Base-by-base conservation (phyloP, 2,329 filamentous ascomycete species). In the Aureobasidium sp. region DNA sequence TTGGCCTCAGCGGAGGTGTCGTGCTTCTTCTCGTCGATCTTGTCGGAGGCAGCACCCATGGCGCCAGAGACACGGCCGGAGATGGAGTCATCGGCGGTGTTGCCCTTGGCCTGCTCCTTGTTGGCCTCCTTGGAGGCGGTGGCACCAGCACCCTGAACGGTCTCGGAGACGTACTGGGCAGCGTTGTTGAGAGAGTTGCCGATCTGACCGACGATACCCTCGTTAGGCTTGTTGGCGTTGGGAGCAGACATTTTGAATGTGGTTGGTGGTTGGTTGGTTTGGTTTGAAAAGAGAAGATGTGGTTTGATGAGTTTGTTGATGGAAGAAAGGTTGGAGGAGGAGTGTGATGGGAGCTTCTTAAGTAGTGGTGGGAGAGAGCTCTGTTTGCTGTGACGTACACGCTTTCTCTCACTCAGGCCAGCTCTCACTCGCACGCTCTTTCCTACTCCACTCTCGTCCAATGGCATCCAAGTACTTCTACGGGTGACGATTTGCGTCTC, bases 101-200 rank as follows among this genome's bases (percentile, higher is more conserved):
- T 52, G 47, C 58, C 47, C 58, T 61, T 61, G 47, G 58, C 58
- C 4, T 45, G 25, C 49, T 61, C 47, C 58, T 61, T 52, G 58
- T 61, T 61, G 58, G 58, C 48, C 58, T 61, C 47, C 58, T 61
- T 61, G 58, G 58, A 61, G n/a, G 47, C 58, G 17, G 44, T 53
- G 48, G 78, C 77, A 65, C 78, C 72, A 64, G 78, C 77, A 72
- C 85, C 77, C 79, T 87, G 80, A 72, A 85, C 75, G 70, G 79
- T 77, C 80, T 87, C 86, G 68, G 83, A 76, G 77, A 87, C 84
- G 82, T 87, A 87, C 82, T 87, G 87, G 77, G 78, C 84, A 71
- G 81, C 82, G 77, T 87, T 83, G 79, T 74, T 70, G 67, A 65
- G 29, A 15, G 52, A 55, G 61, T 52, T 65, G 57, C 47, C 39